These are phyloP conservation scores for Martiniozyma asiatica DNA, from an alignment of 1,139 yeast species.

Conservation along the genomic window DNA sequence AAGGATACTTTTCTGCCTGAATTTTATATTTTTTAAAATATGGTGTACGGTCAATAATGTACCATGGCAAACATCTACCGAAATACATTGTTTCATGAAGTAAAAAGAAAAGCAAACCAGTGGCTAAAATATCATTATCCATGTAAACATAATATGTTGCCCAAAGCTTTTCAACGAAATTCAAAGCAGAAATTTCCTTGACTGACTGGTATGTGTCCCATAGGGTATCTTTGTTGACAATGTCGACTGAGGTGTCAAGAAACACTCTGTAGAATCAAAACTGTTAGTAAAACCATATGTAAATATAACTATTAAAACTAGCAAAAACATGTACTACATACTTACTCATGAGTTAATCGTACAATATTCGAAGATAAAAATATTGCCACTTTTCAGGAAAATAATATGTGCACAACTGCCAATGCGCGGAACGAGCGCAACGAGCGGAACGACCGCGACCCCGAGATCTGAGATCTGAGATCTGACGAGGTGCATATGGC, in stretches of 20 bases:
- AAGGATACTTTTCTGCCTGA: slow-evolving; percentile 70
- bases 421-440: slow-evolving; percentile 3
- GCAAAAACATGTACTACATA: slow-evolving; percentile 2
- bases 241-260: slow-evolving; percentile 12
- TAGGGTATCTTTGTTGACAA: slow-evolving; percentile 14
- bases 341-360: slow-evolving; percentile 13
- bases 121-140: slow-evolving; percentile 69
- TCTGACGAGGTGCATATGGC: neutral
- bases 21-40: slow-evolving; percentile 69
- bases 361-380: too few species aligned
- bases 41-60: slow-evolving; percentile 62
- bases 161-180: slow-evolving; percentile 54
- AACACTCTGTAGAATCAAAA: slow-evolving; percentile 14
- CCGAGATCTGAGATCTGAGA: too few species aligned
- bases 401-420: too few species aligned
- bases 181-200: slow-evolving; percentile 22
- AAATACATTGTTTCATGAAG: slow-evolving; percentile 76
- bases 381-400: too few species aligned
- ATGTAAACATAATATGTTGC: slow-evolving; percentile 66
- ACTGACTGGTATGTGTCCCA: slow-evolving; percentile 12
- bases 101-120: slow-evolving; percentile 64
- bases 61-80: slow-evolving; percentile 80
- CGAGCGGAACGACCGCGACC: too few species aligned
- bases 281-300: slow-evolving; percentile 9
- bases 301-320: neutral